Base-by-base conservation (phyloP, 2,329 filamentous ascomycete genomes). In the Rutstroemia sp. region DNA sequence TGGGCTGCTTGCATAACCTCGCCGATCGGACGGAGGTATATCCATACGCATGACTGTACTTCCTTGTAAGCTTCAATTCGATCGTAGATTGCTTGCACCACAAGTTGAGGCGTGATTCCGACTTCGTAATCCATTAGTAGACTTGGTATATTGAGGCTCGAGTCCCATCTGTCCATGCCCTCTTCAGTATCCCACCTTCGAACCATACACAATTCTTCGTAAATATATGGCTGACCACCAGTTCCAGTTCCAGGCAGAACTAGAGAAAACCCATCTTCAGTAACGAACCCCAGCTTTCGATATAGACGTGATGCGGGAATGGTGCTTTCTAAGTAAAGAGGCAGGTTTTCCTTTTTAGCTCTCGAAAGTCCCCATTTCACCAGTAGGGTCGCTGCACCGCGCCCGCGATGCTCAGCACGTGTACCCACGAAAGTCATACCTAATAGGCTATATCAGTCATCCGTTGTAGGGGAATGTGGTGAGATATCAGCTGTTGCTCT, bases 21-120 rank as follows among this genome's bases (percentile, higher is more conserved):
- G 8, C 73, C 71, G n/a, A 70, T 63, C 0, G 72, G 62, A 25
- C 73, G 69, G 14, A 78, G 70, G 58, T 75, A 66, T 44, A 78
- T 80, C 79, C 79, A 83, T 0, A 79, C 73, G 1, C 76, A 76
- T 66, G 62, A 80, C 72, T 68, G 66, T 12, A 74, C 64, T 12
- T 65, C 60, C n/a, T 74, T 63, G 63, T 82, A 81, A 19, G 62
- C 64, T 9, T 67, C 66, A n/a, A 68, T 67, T 7, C 65, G 63
- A 14, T 67, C 64, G 48, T 64, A 67, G 6, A 68, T 59, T 5
- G 63, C 63, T 48, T 64, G 57, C 10, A 67, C 49, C 5, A 68
- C 65, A 34, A 59, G 51, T 40, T 65, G 63, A 44, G 65, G 63
- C 42, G 57, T 63, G 47, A 67, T 60, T 7, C 64, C 65, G 25